Conservation (phyloP, 1,284 basidiomycete genomes). For the Cryptococcus sp. region DNA sequence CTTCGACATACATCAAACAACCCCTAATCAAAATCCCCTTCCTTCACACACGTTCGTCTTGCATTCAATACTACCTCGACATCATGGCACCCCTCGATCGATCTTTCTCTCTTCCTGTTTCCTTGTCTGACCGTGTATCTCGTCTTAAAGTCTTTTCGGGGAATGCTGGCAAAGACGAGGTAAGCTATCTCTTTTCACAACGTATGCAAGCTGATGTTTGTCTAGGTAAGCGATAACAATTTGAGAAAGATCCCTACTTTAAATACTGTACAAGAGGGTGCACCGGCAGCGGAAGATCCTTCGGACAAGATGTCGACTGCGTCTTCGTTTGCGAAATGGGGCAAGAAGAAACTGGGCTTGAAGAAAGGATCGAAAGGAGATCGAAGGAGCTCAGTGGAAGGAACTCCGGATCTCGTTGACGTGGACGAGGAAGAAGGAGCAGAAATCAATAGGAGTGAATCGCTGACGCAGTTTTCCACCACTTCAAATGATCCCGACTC, state of each 20-base stretch:
- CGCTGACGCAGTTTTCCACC: not conserved
- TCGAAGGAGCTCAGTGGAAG: not conserved
- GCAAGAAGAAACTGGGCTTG: not conserved
- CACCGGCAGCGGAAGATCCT: not conserved
- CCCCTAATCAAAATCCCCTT: not conserved
- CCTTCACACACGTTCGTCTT: not conserved
- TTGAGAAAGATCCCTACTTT: not conserved
- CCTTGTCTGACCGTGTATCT: slow-evolving; percentile 37
- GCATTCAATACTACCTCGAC: not conserved
- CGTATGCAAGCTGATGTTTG: not conserved
- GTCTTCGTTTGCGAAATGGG: not conserved
- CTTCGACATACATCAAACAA: too few relatives aligned
- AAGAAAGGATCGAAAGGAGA: not conserved
- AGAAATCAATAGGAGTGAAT: not conserved
- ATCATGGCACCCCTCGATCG: slow-evolving; percentile 41
- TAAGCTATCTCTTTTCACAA: slow-evolving; percentile 13
- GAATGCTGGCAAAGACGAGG: slow-evolving; percentile 45
- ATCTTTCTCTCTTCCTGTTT: slow-evolving; percentile 42
- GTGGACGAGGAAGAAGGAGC: not conserved
- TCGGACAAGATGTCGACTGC: not conserved
- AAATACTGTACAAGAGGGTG: not conserved
- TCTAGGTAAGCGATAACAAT: slow-evolving; percentile 2
- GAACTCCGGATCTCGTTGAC: not conserved
- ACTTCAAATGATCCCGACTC: not conserved
- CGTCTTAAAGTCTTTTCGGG: slow-evolving; percentile 48